A percentile compares a stretch with the other conserved stretches of the same genome.
phyloP scores from a whole-genome alignment of 768 basidiomycete species.

The Serendipita sp. region DNA sequence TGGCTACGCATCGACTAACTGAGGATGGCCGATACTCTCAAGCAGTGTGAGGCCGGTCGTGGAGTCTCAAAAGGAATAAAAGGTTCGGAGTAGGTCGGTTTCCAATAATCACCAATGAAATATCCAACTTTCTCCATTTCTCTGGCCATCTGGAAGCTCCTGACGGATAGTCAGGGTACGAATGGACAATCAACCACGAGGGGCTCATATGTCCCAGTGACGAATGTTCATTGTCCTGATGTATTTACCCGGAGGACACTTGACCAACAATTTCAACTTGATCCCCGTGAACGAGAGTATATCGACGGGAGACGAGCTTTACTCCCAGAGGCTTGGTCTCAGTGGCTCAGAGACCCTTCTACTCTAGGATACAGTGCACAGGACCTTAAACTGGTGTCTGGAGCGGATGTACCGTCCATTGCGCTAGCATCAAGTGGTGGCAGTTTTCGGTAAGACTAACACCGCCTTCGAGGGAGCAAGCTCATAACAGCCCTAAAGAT shows the following conservation, averaged over 20 bases:
- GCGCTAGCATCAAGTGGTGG: conserved; percentile 57
- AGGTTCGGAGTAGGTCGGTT: too few relatives aligned
- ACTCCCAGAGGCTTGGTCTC: conserved; percentile 34
- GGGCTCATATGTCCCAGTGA: conserved; percentile 30
- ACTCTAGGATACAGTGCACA: conserved; percentile 36
- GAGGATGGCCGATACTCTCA: too few relatives aligned
- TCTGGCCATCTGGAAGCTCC: too few relatives aligned
- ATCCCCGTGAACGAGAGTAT: conserved; percentile 33
- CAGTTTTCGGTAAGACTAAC: not conserved
- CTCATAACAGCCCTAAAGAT: conserved; percentile 31
- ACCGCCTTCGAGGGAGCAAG: not conserved
- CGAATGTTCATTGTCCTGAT: conserved; percentile 35
- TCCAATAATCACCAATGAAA: too few relatives aligned
- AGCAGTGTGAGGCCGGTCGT: too few relatives aligned
- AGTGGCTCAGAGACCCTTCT: conserved; percentile 42
- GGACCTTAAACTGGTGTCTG: conserved; percentile 17
- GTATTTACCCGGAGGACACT: conserved; percentile 30
- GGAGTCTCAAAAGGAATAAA: too few relatives aligned
- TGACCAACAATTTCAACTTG: conserved; percentile 35
- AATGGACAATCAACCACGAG: not conserved
- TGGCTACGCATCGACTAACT: too few relatives aligned
- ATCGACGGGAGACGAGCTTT: conserved; percentile 27
- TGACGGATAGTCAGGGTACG: too few relatives aligned
- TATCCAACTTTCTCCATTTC: too few relatives aligned
- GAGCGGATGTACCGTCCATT: conserved; percentile 29